Base-by-base conservation (phyloP, 228 moss, liverwort and hornwort genomes). In the Sphagnum fallax region DNA sequence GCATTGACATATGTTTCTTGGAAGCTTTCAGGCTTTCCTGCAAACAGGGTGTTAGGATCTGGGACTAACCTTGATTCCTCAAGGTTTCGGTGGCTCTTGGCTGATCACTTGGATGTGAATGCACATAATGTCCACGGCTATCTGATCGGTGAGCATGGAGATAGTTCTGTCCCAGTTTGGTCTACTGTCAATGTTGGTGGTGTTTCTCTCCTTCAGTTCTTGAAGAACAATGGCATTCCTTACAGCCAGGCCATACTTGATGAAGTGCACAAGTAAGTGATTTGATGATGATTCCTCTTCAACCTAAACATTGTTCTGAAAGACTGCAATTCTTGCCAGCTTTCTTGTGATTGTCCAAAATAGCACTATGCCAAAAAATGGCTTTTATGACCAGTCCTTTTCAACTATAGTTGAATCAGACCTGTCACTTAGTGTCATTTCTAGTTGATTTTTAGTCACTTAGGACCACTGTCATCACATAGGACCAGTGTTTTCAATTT, bases 31-130 rank as follows among this genome's bases (percentile, higher is more conserved):
- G 91, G 89, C 0, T 77, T 96, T 13, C 89, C 91, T 10, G 77
- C 88, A 16, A 96, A 82, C 69, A 83, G 89, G 0, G 89, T 96
- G 48, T 83, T 96, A 47, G 96, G 96, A 5, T 86, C 89, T 0
- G 96, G 96, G 8, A 96, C 96, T 0, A 93, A 89, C 61, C 86
- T 96, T 4, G 96, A 96, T 62, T 84, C 89, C 5, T 96, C 96
- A 0, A 73, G 96, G 4, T 91, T 96, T 16, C 87, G 92, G 2
- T 82, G 85, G 69, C 71, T 96, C 10, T 76, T 96, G 13, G 96
- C 91, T 12, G 79, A 78, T 51, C 58, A 78, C 52, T 83, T 96
- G 65, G 16, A 87, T 5, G 77, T 88, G 57, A 89, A 88, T 57
- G 88, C 92, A 0, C 93, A 96, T 69, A 96, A 84, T 55, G 96